These are phyloP conservation scores for Colletotrichum camelliae DNA, from an alignment of 2,329 filamentous ascomycete species.

Conservation along the genomic window DNA sequence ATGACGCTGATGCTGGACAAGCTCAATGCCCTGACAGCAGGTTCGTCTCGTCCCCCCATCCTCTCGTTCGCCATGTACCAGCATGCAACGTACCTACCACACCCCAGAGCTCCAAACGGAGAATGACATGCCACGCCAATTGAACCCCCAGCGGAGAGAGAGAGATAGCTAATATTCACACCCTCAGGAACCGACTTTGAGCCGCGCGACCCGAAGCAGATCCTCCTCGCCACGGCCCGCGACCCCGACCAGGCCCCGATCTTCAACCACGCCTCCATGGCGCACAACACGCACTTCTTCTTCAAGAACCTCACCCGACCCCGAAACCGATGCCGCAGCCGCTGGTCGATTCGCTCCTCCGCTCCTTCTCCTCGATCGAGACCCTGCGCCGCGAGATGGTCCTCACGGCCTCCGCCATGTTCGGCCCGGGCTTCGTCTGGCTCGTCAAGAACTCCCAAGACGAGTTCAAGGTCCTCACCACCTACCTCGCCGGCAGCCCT, in stretches of 20 bases:
- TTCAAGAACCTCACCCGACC: conserved; percentile 61
- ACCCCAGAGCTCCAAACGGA: neutral
- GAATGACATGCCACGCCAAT: neutral
- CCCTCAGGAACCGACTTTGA: conserved; percentile 67
- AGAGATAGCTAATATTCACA: neutral
- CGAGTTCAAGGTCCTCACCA: conserved; percentile 76
- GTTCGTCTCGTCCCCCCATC: conserved; percentile 51
- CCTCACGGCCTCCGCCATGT: conserved; percentile 85
- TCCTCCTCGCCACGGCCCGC: conserved; percentile 79
- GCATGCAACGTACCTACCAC: neutral
- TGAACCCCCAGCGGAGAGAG: neutral
- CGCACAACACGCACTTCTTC: conserved; percentile 89
- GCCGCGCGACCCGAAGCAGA: conserved; percentile 65
- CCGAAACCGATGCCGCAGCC: conserved; percentile 57
- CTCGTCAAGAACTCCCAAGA: conserved; percentile 66
- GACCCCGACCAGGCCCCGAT: conserved; percentile 76
- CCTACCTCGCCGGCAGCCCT: conserved; percentile 90
- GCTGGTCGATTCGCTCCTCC: conserved; percentile 66
- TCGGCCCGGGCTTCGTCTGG: conserved; percentile 97
- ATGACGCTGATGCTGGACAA: conserved; percentile 76
- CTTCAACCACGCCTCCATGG: conserved; percentile 98
- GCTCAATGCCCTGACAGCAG: conserved; percentile 75
- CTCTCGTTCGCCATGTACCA: neutral
- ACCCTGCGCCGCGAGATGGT: conserved; percentile 82
- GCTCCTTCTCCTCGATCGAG: conserved; percentile 81